Base-by-base conservation (phyloP, 106 monocot genomes). In the Acorus gramineus region DNA sequence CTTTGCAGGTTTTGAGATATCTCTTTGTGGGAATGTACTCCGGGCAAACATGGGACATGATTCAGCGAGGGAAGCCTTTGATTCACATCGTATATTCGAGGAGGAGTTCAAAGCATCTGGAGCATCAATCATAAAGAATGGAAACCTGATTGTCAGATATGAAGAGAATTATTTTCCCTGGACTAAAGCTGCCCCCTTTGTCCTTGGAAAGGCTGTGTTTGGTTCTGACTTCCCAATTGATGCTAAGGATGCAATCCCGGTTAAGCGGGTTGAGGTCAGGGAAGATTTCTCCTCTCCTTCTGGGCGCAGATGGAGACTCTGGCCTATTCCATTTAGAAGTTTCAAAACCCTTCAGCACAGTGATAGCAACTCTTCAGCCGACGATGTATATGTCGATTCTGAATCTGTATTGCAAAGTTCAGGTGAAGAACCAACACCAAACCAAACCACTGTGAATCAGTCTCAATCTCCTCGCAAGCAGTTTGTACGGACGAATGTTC, bases 241-340 rank as follows among this genome's bases (percentile, higher is more conserved):
- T n/a, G 50, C 61, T 4, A 76, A 77, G 64, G 90, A 96, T 74
- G 70, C 66, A 13, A 83, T 96, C 45, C 78, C 76, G 65, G 67
- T 96, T 56, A 79, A 86, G 71, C 52, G 74, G 47, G 65, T 61
- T 6, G 71, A 60, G 50, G 12, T 28, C 10, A 80, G 63, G 42
- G 77, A 78, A 59, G 86, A 82, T 56, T 11, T 69, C 46, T 85
- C 90, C 4, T 76, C 80, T 53, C 69, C 82, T 42, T 49, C 66
- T n/a, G 66, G 74, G 67, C 70, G 80, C 8, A 74, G 90, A 72
- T 96, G 95, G 95, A 86, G 80, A 76, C 73, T 95, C 6, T 95
- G 90, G 94, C 80, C 84, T 49, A 95, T 67, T 76, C 90, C 90
- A 63, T 90, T 90, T 61, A 80, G 95, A 68, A 80, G 77, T 60